Conservation (phyloP, 441 rosid genomes). For the Sinapis alba region DNA sequence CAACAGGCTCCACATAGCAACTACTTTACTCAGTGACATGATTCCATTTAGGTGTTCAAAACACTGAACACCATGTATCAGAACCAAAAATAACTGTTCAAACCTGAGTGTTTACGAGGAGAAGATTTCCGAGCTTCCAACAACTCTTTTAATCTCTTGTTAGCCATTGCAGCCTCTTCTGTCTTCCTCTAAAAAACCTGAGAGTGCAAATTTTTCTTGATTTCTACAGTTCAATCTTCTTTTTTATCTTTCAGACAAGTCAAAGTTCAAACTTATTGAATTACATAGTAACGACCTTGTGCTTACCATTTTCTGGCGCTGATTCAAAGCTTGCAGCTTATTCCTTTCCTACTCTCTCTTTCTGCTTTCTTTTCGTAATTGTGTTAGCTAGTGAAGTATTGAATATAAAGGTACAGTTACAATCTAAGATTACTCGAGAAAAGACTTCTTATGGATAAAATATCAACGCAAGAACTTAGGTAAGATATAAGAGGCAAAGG, state of each 20-base stretch:
- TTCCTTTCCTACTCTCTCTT: conserved; percentile 97
- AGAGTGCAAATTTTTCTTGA: conserved; percentile 23
- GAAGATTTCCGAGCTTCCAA: conserved; percentile 94
- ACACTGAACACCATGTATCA: background rate
- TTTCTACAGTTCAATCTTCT: conserved; percentile 10
- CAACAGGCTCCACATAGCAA: background rate
- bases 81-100: conserved; percentile 1
- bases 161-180: conserved; percentile 53
- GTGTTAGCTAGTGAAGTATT: conserved; percentile 28
- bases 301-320: conserved; percentile 96
- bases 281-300: background rate
- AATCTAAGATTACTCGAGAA: conserved; percentile 1
- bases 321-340: conserved; percentile 92
- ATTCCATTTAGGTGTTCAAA: background rate
- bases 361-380: conserved; percentile 94
- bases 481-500: background rate
- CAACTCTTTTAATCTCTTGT: conserved; percentile 93
- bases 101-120: conserved; percentile 75
- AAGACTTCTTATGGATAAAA: background rate
- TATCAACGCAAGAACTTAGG: conserved; percentile 6
- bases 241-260: background rate
- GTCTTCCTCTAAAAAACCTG: conserved; percentile 95
- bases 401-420: conserved; percentile 13
- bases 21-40: background rate
- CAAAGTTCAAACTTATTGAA: conserved; percentile 5